Conservation (phyloP, 2,329 filamentous ascomycete genomes). For the Stenocarpella maydis region DNA sequence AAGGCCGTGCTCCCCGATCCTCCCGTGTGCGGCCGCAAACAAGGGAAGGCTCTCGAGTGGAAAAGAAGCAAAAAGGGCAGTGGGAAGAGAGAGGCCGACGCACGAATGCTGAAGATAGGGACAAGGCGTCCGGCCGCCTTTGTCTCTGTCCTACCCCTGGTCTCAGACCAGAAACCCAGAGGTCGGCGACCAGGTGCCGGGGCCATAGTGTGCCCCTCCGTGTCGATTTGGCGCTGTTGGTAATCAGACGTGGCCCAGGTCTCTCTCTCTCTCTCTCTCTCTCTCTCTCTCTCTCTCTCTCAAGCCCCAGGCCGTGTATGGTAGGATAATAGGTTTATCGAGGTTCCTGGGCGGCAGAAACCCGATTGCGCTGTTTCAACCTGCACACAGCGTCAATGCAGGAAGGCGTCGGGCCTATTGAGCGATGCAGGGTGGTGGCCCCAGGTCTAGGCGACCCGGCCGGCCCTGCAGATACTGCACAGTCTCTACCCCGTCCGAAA, state of each 20-base stretch:
- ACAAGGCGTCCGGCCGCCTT: constrained; percentile 19
- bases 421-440: not conserved
- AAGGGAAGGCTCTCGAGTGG: not conserved
- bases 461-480: constrained; percentile 13
- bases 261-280: too few relatives aligned
- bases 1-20: constrained; percentile 23
- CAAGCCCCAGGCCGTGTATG: constrained; percentile 16
- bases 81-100: constrained; percentile 4
- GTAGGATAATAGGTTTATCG: constrained; percentile 21
- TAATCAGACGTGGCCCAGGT: constrained; percentile 2
- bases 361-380: constrained; percentile 19
- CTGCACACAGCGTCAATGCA: constrained; percentile 22
- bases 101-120: constrained; percentile 9
- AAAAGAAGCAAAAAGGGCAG: not conserved
- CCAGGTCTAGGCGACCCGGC: not conserved
- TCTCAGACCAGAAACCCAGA: constrained; percentile 14
- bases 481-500: constrained; percentile 4
- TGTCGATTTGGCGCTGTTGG: constrained; percentile 1
- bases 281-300: too few relatives aligned
- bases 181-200: constrained; percentile 27
- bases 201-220: not conserved
- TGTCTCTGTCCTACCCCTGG: constrained; percentile 22
- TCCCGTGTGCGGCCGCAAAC: constrained; percentile 22
- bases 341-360: constrained; percentile 1
- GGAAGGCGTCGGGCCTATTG: constrained; percentile 1